Percentiles rank a stretch among this genome's conserved stretches.
Evolutionary conservation across 2,329 filamentous ascomycete genomes (phyloP).

Genomic region (Pestalotiopsis sp.): DNA sequence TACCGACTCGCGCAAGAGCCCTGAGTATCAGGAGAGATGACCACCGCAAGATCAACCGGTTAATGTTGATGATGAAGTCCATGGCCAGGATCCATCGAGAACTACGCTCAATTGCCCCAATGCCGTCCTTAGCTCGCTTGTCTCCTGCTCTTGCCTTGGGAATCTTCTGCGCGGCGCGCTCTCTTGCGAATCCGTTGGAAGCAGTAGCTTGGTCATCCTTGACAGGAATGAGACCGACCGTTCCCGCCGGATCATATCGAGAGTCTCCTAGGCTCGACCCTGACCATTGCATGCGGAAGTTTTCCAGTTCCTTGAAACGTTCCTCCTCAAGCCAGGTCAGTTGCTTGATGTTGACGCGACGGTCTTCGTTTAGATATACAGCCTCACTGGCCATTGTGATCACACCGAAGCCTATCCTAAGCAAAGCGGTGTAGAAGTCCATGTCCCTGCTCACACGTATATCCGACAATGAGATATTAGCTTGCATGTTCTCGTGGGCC

Average conservation of each 20-base stretch:
- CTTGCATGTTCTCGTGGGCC: conserved; percentile 89
- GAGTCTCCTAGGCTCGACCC: conserved; percentile 49
- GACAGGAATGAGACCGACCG: conserved; percentile 58
- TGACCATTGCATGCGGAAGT: conserved; percentile 54
- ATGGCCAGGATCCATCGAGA: conserved; percentile 76
- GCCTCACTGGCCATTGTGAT: conserved; percentile 94
- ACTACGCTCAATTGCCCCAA: conserved; percentile 78
- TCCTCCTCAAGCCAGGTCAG: conserved; percentile 94
- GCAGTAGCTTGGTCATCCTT: conserved; percentile 46
- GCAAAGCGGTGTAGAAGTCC: conserved; percentile 91
- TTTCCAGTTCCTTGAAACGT: conserved; percentile 75
- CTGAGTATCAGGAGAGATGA: conserved; percentile 57
- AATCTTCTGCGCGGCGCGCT: conserved; percentile 67
- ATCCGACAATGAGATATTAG: conserved; percentile 81
- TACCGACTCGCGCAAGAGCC: conserved; percentile 59
- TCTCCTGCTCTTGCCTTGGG: conserved; percentile 48
- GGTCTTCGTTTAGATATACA: conserved; percentile 92
- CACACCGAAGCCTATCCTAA: conserved; percentile 84
- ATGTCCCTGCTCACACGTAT: conserved; percentile 83
- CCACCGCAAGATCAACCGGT: conserved; percentile 63
- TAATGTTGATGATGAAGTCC: conserved; percentile 78
- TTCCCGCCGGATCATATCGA: conserved; percentile 54
- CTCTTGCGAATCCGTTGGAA: conserved; percentile 67
- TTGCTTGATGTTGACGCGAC: conserved; percentile 69
- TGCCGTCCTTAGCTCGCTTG: conserved; percentile 60